Evolutionary conservation across 1,284 basidiomycete species (phyloP), one percentile per base, ranked within the genome.

Genomic region (Apiotrichum laibachii): DNA sequence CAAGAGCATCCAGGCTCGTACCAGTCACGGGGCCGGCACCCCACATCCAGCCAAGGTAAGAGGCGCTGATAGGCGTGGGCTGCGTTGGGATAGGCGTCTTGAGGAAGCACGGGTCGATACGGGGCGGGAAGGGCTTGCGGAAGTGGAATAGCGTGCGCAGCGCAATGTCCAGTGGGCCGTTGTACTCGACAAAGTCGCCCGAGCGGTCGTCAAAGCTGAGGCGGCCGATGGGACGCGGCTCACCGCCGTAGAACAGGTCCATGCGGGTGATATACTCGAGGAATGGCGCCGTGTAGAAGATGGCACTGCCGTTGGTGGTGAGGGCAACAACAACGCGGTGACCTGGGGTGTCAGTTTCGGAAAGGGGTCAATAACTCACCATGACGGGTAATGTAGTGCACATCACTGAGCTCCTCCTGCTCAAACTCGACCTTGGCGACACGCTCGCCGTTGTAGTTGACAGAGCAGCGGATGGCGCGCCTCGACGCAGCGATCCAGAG

Each of bases 251-350:
- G 61, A 64, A 73, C 10, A 78, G 63, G 50, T 74, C 70, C 35
- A 75, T 53, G 15, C 70, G 61, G 2, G 74, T 76, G 51, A 79
- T 72, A 37, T 63, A 72, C 53, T 77, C 69, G 21, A 80, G 64
- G 65, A 81, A 79, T 3, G 89, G 89, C 11, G 90, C 78, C 0
- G 88, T 85, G 77, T 89, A 90, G 13, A 86, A 80, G 8, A 86
- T 73, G 0, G 80, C 84, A 26, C 83, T 81, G 8, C 77, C 76
- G 9, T 81, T 67, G 53, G 84, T 84, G 0, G 86, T 88, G 62
- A 87, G 82, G 16, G 83, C 84, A 16, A 88, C 84, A 19, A 91
- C 73, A 1, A 84, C 85, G 63, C 81, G 72, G 50, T 75, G 67
- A 16, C 74, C 77, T 78, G 55, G 37, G 6, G 26, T 31, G 26